A percentile compares a stretch with the other conserved stretches of the same genome.
phyloP scores from a whole-genome alignment of 192 early-diverging fungal genomes.

The Rhizophagus sp. region DNA sequence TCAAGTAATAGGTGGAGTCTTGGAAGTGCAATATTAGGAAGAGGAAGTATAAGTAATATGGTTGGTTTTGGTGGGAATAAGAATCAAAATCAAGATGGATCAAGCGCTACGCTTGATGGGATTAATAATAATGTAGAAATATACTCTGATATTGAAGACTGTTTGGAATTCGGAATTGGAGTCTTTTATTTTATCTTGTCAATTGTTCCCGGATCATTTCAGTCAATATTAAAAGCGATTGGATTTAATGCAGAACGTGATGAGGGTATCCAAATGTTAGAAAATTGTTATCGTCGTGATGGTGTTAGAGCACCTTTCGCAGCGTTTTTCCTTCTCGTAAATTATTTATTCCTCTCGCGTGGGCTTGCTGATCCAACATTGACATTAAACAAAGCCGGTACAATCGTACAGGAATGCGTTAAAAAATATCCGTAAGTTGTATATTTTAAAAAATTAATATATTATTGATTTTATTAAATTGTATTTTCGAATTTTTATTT shows the following conservation, averaged over 20 bases:
- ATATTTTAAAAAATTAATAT: not conserved
- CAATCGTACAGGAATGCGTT: constrained; percentile 35
- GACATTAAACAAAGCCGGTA: constrained; percentile 38
- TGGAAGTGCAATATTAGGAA: not conserved
- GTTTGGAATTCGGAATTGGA: constrained; percentile 43
- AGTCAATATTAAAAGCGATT: constrained; percentile 10
- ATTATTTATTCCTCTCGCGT: constrained; percentile 42
- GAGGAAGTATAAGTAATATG: constrained; percentile 20
- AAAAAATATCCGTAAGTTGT: constrained; percentile 38
- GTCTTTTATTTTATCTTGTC: constrained; percentile 44
- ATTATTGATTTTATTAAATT: not conserved
- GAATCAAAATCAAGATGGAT: constrained; percentile 2
- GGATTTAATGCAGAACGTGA: constrained; percentile 22
- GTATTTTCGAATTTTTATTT: not conserved
- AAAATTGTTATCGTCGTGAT: constrained; percentile 4
- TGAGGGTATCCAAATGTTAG: constrained; percentile 17
- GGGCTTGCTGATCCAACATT: constrained; percentile 38
- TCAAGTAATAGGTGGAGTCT: constrained; percentile 18
- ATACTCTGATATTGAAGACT: constrained; percentile 42
- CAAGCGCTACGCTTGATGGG: constrained; percentile 33
- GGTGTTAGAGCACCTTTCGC: constrained; percentile 37
- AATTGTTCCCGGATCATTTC: constrained; percentile 31
- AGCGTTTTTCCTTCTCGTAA: constrained; percentile 38
- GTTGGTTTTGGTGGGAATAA: constrained; percentile 15
- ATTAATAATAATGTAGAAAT: constrained; percentile 36